phyloP scores from a whole-genome alignment of 345 rosid genomes.

The Bruguiera parviflora region DNA sequence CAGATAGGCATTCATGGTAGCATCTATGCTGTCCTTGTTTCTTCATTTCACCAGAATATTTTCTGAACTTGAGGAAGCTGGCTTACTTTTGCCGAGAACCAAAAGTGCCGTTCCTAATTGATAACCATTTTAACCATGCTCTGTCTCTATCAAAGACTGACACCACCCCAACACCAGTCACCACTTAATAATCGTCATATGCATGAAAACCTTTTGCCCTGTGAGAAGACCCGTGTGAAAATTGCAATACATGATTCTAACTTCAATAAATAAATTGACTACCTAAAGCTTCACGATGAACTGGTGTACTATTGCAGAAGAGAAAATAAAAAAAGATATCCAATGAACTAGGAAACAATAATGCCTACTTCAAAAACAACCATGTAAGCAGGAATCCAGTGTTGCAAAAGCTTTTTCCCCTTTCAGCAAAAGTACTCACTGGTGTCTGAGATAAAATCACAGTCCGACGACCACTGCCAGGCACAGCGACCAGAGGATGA shows the following conservation, averaged over 20 bases:
- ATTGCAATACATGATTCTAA: too few relatives aligned
- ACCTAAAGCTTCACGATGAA: neutral
- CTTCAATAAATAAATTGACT: too few relatives aligned
- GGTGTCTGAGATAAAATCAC: conserved; percentile 22
- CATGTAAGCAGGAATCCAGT: neutral
- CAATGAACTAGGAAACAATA: neutral
- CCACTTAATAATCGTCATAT: too few relatives aligned
- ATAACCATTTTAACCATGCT: neutral
- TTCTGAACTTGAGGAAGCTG: neutral
- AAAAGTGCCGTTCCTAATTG: too few relatives aligned
- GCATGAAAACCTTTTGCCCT: neutral
- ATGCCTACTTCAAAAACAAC: too few relatives aligned
- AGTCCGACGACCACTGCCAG: conserved; percentile 22
- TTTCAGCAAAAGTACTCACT: conserved; percentile 9
- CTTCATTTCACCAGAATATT: neutral
- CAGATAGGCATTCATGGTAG: neutral
- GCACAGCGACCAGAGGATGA: conserved; percentile 35
- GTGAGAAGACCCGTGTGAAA: neutral
- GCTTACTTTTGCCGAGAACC: neutral
- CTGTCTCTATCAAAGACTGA: neutral
- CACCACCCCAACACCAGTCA: neutral
- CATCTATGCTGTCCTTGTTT: neutral
- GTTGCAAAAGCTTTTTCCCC: too few relatives aligned
- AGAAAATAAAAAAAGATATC: neutral
- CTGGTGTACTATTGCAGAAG: neutral